phyloP scores from a whole-genome alignment of 495 filamentous ascomycete species.

The Neurospora sp. region DNA sequence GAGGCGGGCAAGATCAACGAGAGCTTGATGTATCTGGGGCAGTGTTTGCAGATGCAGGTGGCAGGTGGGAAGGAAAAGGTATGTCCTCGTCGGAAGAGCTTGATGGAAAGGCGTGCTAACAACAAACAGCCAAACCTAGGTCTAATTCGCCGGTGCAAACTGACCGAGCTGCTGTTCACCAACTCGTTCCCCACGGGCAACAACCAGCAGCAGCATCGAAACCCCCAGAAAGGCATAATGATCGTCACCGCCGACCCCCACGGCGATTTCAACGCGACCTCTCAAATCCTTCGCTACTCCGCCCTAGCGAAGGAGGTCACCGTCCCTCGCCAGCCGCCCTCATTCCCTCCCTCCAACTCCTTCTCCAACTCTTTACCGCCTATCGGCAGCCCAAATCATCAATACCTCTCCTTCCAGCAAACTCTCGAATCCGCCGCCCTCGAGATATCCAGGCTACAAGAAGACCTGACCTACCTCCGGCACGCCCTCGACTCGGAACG shows the following conservation, averaged over 20 bases:
- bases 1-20: constrained; percentile 98
- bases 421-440: constrained; percentile 67
- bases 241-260: constrained; percentile 90
- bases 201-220: constrained; percentile 26
- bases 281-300: constrained; percentile 91
- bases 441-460: constrained; percentile 63
- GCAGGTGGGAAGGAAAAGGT: constrained; percentile 65
- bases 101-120: constrained; percentile 9
- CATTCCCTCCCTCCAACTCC: constrained; percentile 22
- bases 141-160: constrained; percentile 90
- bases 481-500: constrained; percentile 50
- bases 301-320: constrained; percentile 90
- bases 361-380: constrained; percentile 22
- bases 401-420: constrained; percentile 11
- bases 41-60: constrained; percentile 94
- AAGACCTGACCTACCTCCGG: constrained; percentile 62
- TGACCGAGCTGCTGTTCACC: constrained; percentile 92
- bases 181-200: constrained; percentile 76
- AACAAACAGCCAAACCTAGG: constrained; percentile 58
- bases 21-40: constrained; percentile 93
- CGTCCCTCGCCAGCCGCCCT: constrained; percentile 51
- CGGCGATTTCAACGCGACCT: constrained; percentile 93
- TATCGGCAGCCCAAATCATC: constrained; percentile 20
- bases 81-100: constrained; percentile 7
- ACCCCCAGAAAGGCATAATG: constrained; percentile 85